Evolutionary conservation across 1,284 basidiomycete genomes (phyloP), one percentile per base, ranked within the genome.

Genomic region (Xerocomus amazonicus): DNA sequence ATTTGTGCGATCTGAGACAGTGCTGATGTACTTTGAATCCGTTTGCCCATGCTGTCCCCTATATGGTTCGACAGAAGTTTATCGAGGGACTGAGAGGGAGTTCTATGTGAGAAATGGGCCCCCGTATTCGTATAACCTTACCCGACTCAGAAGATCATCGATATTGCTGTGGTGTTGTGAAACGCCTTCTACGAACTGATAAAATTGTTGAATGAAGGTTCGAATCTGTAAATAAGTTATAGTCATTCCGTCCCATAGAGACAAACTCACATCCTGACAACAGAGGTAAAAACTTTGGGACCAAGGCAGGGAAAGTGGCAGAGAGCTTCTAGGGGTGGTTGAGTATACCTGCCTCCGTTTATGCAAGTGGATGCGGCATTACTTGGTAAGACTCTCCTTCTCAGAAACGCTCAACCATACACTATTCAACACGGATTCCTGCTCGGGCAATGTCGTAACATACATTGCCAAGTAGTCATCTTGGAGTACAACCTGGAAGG

Each of bases 1-100:
- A 97, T 90, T 66, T 98, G 96, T 0, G 92, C 90, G 26, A 98
- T 87, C 63, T 99, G 97, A 1, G 89, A 90, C n/a, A 98, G 76
- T 42, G 89, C 95, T 28, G 84, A 80, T 61, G 84, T 90, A 47
- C 74, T 78, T 50, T 82, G 76, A 3, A 96, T 74, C 10, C 89
- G 81, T 49, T 80, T 78, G 5, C 79, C 81, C 50, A 98, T 89
- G 45, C 85, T 81, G 50, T 84, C 79, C 68, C 83, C 84, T 63
- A 99, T 89, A 61, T 92, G 84, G 45, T 84, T 79, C 31, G 84
- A 85, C 23, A 99, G 75, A 37, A 99, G 78, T 43, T 78, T 81
- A 68, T 99, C 93, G 9, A 99, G 76, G 1, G 92, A 92, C 92
- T 97, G 52, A 26, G 39, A 26, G 6, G 2, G 23, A 38, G 6